Conservation (phyloP, 352 stramenopile species). For the Globisporangium cederbergense region DNA sequence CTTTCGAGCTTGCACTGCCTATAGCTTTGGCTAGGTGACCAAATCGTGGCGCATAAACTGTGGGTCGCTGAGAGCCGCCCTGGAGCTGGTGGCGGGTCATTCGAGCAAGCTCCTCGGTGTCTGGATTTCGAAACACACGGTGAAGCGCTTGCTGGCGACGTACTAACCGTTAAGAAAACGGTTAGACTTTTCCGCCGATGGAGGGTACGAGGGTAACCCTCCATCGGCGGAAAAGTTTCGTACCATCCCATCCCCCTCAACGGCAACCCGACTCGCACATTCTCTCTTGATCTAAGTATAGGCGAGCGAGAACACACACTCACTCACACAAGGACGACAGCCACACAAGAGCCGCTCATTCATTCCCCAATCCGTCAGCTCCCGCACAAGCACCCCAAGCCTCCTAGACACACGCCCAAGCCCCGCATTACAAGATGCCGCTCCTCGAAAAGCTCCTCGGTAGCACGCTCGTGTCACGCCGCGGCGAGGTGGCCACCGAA, state of each 20-base stretch:
- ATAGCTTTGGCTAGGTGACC: too few species aligned
- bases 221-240: conserved; percentile 34
- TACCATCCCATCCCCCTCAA: conserved; percentile 8
- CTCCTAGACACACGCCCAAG: not conserved
- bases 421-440: conserved; percentile 26
- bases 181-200: too few species aligned
- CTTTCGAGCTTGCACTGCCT: too few species aligned
- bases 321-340: too few species aligned
- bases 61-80: too few species aligned
- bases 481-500: conserved; percentile 42
- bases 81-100: too few species aligned
- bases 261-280: conserved; percentile 9
- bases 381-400: not conserved
- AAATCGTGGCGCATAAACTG: too few species aligned
- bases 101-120: too few species aligned
- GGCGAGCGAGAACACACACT: not conserved
- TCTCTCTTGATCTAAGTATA: conserved; percentile 10
- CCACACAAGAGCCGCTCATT: not conserved
- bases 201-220: conserved; percentile 4
- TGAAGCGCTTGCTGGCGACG: too few species aligned
- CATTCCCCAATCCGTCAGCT: conserved; percentile 16
- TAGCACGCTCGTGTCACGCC: conserved; percentile 42
- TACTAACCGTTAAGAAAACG: too few species aligned
- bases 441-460: conserved; percentile 60
- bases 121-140: too few species aligned